Base-by-base conservation (phyloP, 345 rosid genomes). In the Dipteronia dyeriana region DNA sequence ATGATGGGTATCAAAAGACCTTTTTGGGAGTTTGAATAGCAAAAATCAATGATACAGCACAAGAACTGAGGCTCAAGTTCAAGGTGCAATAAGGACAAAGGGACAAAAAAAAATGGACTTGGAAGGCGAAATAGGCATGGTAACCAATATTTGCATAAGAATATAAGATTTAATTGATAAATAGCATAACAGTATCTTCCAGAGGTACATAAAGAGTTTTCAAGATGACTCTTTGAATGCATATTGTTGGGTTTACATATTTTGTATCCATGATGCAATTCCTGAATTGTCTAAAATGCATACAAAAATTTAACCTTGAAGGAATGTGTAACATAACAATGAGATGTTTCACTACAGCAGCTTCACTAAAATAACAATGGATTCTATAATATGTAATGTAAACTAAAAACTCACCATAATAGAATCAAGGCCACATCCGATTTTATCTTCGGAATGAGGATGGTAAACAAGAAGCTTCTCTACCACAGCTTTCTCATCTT, bases 401-500 rank as follows among this genome's bases (percentile, higher is more conserved):
- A 80, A 72, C 54, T 5, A 1, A 43, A 43, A 66, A 70, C 85
- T 78, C 82, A 91, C 98, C 96, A 95, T 91, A 59, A 92, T 82
- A 71, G 81, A 89, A 80, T 90, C 89, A 77, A 91, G 85, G 68
- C 97, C 97, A 64, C 92, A 88, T 56, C 97, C 98, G 74, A 92
- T 86, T 89, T 92, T 92, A 77, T 94, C 98, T 71, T 86, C 90
- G 76, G 88, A 85, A 67, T 85, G 90, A 14, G 94, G 95, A 84
- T 94, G 97, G 83, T 87, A 76, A 57, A 78, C 80, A 70, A 94
- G 97, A 85, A 94, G 95, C 89, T 84, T 91, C 81, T 88, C 87
- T 17, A 82, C 80, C 70, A 91, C 84, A 79, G 77, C 59, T 74
- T 83, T 80, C 83, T 92, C 95, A 69, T 92, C 94, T 68, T 90